A percentile compares a stretch with the other conserved stretches of the same genome.
Conservation (phyloP, 1,284 basidiomycete genomes). For the Blastosporella zonata region DNA sequence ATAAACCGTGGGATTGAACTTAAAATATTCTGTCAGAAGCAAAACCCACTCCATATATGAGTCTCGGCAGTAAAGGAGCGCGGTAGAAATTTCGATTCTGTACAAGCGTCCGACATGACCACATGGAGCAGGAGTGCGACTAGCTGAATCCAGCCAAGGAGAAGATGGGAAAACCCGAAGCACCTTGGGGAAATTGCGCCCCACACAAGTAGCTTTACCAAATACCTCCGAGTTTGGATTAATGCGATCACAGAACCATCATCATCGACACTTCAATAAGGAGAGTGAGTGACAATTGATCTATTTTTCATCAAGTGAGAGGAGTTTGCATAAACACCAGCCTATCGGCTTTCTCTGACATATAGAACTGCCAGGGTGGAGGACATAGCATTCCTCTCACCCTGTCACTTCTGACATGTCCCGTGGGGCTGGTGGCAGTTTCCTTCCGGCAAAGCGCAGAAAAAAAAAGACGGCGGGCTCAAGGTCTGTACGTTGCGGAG, state of each 20-base stretch:
- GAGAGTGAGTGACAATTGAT: not conserved
- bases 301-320: not conserved
- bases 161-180: not conserved
- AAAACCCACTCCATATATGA: too few species aligned
- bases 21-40: not conserved
- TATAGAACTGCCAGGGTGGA: not conserved
- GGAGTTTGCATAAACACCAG: not conserved
- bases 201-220: not conserved
- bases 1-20: not conserved
- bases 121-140: not conserved
- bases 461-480: not conserved
- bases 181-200: not conserved
- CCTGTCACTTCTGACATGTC: conserved; percentile 1
- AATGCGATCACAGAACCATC: not conserved
- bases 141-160: not conserved
- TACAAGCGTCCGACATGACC: not conserved
- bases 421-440: not conserved
- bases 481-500: not conserved
- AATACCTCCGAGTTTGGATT: not conserved
- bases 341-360: not conserved
- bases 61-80: too few species aligned
- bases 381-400: not conserved
- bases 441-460: not conserved
- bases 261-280: not conserved
- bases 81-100: not conserved